Conservation (phyloP, 2,329 filamentous ascomycete species). For the Fusarium miscanthi region DNA sequence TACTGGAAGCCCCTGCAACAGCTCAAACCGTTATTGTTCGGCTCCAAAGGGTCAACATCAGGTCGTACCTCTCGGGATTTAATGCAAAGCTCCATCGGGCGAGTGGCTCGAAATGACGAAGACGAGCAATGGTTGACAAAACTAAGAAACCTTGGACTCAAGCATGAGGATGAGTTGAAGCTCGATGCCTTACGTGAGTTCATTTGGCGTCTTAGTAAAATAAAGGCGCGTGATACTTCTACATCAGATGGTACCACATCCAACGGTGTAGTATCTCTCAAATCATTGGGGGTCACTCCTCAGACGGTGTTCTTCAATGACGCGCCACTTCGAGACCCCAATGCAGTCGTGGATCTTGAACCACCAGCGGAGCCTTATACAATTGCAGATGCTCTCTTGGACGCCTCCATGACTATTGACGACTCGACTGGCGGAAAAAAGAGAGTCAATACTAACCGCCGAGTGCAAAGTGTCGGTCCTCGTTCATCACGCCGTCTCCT, state of each 20-base stretch:
- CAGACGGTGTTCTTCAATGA: conserved; percentile 96
- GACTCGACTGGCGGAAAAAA: conserved; percentile 68
- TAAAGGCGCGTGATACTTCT: conserved; percentile 68
- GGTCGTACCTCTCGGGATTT: conserved; percentile 66
- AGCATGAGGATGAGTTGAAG: conserved; percentile 87
- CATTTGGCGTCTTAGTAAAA: conserved; percentile 85
- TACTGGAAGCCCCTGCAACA: conserved; percentile 88
- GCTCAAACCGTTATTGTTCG: conserved; percentile 72
- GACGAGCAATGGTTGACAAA: conserved; percentile 94
- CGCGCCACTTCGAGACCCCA: conserved; percentile 63
- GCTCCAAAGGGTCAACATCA: conserved; percentile 64
- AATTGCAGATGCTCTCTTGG: conserved; percentile 88
- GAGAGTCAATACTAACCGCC: conserved; percentile 63
- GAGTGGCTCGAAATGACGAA: conserved; percentile 83
- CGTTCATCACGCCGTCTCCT: conserved; percentile 46
- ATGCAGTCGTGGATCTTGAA: conserved; percentile 47
- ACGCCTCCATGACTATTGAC: conserved; percentile 90
- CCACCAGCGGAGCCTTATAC: conserved; percentile 69
- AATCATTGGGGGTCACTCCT: conserved; percentile 79
- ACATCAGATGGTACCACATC: conserved; percentile 49
- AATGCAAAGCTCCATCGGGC: conserved; percentile 68
- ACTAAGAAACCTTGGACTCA: conserved; percentile 84
- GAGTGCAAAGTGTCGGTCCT: conserved; percentile 53
- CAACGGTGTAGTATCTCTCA: conserved; percentile 72
- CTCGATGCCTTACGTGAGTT: conserved; percentile 88